Evolutionary conservation across 1,139 yeast genomes (phyloP).

Genomic region (Yamadazyma sp.): DNA sequence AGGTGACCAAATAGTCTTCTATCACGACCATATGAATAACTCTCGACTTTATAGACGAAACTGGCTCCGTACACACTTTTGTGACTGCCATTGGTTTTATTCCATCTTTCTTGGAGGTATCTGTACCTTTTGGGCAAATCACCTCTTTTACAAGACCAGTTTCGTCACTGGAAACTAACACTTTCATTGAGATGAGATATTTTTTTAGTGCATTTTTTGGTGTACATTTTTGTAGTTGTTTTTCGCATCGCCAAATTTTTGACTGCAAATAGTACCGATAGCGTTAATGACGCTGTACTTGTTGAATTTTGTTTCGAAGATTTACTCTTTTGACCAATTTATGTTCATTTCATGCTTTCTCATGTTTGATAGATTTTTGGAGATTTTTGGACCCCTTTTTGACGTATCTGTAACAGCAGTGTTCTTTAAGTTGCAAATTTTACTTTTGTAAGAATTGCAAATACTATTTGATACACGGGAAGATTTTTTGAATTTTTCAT

Average conservation of each 20-base stretch:
- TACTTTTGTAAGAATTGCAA: too few species aligned
- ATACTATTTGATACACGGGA: too few species aligned
- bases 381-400: too few species aligned
- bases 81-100: conserved; percentile 52
- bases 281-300: too few species aligned
- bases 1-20: conserved; percentile 37
- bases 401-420: too few species aligned
- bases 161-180: conserved; percentile 56
- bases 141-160: conserved; percentile 59
- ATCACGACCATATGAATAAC: conserved; percentile 25
- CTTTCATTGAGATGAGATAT: conserved; percentile 39
- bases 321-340: too few species aligned
- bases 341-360: too few species aligned
- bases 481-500: too few species aligned
- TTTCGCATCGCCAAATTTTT: neutral
- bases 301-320: too few species aligned
- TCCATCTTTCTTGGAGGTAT: conserved; percentile 63
- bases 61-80: conserved; percentile 38
- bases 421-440: too few species aligned
- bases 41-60: conserved; percentile 26
- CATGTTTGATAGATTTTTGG: too few species aligned
- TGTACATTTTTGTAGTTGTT: neutral
- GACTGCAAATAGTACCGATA: neutral
- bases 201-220: conserved; percentile 1
- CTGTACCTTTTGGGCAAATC: conserved; percentile 59